phyloP scores from a whole-genome alignment of 495 filamentous ascomycete species.

The Penicillium malachiteum region DNA sequence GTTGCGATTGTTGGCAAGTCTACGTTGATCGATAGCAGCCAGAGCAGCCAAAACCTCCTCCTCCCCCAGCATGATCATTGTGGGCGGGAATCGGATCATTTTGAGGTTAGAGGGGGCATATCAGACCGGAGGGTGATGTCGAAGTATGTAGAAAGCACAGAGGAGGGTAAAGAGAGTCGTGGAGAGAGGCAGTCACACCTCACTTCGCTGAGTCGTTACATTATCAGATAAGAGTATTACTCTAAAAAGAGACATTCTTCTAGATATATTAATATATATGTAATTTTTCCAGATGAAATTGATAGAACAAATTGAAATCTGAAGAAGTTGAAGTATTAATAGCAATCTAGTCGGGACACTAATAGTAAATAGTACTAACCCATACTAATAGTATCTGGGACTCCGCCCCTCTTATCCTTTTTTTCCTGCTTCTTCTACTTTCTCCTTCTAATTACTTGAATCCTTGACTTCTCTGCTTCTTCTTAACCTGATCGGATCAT shows the following conservation, averaged over 20 bases:
- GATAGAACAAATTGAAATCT: too few relatives aligned
- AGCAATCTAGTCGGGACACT: background rate
- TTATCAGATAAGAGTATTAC: too few relatives aligned
- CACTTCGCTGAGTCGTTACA: too few relatives aligned
- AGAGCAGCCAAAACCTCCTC: slow-evolving; percentile 47
- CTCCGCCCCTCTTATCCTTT: slow-evolving; percentile 19
- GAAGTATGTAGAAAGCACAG: too few relatives aligned
- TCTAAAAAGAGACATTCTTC: background rate
- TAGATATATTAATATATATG: background rate
- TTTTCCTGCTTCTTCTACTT: slow-evolving; percentile 18
- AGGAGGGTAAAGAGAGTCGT: background rate
- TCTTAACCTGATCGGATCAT: slow-evolving; percentile 24
- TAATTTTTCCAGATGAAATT: background rate
- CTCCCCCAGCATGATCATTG: slow-evolving; percentile 51
- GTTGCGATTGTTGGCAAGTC: slow-evolving; percentile 15
- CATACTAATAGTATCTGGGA: slow-evolving; percentile 13
- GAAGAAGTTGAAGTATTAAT: slow-evolving; percentile 3
- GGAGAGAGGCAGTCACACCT: background rate
- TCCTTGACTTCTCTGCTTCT: too few relatives aligned
- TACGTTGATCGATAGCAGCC: slow-evolving; percentile 18
- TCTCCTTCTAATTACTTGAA: slow-evolving; percentile 3
- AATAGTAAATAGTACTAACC: background rate
- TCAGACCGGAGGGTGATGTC: background rate
- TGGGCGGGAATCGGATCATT: slow-evolving; percentile 58
- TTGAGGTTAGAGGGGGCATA: slow-evolving; percentile 1